Base-by-base conservation (phyloP, 179 eudicot genomes). In the Silene noctiflora region DNA sequence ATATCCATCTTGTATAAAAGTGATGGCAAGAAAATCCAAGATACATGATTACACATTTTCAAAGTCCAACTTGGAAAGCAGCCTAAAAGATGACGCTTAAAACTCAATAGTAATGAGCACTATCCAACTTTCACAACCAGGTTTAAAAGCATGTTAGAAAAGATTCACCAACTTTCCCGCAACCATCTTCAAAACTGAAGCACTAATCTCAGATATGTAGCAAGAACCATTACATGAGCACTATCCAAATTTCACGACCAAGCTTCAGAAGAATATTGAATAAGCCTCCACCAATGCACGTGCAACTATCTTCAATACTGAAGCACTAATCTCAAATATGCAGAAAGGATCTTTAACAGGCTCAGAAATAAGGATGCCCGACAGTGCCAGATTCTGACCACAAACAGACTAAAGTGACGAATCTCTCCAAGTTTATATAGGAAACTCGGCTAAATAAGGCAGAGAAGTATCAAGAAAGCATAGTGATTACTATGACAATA, bases 1-100 rank as follows among this genome's bases (percentile, higher is more conserved):
- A 21, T 0, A 4, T 9, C 24, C 27, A 67, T 39, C 9, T 29
- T 67, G 53, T n/a, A 24, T 19, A 67, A 11, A 33, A 39, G 11
- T 19, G 29, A 42, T 42, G 48, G 22, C 53, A 48, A 19, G 42
- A 67, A 67, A 67, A 67, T 46, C 53, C 53, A 35, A 3, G 14
- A 67, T 8, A 39, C 16, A 35, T 67, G 42, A 65, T 29, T 27
- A 35, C 71, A 69, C 73, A 55, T 48, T 42, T 48, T 44, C 33
- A 68, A 24, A 14, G 22, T 67, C 48, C 19, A 33, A 67, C 48
- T 31, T 67, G 48, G n/a, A 19, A 67, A 67, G 44, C 70, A 33
- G 8, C 48, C 51, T 20, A 9, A 51, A 12, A 14, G 56, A 51
- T 51, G n/a, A 51, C 56, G 46, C 11, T 39, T 7, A 51, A 51